Conservation (phyloP, 169 alveolate genomes). For the Plasmodium gonderi region DNA sequence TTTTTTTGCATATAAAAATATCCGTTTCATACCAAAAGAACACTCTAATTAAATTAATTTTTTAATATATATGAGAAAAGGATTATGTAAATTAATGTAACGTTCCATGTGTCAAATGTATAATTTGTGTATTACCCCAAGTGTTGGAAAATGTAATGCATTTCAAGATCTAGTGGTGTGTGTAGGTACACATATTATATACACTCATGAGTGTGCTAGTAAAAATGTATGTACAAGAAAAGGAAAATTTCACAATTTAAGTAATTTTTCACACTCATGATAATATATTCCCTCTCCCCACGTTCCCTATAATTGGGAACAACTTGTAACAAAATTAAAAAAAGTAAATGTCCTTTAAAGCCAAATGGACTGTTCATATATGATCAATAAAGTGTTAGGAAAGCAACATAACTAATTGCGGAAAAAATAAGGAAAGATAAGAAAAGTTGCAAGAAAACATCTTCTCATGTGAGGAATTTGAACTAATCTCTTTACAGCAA, state of each 20-base stretch:
- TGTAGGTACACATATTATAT: too few species aligned
- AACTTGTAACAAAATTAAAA: not conserved
- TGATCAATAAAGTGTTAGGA: not conserved
- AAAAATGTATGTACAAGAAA: too few species aligned
- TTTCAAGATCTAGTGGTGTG: too few species aligned
- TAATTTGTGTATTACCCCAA: not conserved
- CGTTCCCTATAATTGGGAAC: too few species aligned
- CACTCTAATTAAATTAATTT: not conserved
- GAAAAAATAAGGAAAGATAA: not conserved
- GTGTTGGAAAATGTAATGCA: too few species aligned
- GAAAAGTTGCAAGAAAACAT: not conserved
- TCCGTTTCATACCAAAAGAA: not conserved
- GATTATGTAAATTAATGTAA: not conserved
- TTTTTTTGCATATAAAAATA: not conserved
- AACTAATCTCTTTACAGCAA: not conserved
- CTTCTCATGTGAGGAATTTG: not conserved
- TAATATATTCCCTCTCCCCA: too few species aligned
- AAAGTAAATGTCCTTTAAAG: not conserved
- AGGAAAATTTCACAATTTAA: too few species aligned
- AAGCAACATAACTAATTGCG: not conserved
- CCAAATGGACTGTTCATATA: too few species aligned
- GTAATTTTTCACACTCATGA: too few species aligned
- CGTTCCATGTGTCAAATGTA: not conserved
- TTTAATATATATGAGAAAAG: conserved; percentile 15
- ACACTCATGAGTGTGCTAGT: not conserved